Evolutionary conservation across 208 protist species (phyloP), one percentile per base, ranked within the genome.

Genomic region (Crithidia bombi): DNA sequence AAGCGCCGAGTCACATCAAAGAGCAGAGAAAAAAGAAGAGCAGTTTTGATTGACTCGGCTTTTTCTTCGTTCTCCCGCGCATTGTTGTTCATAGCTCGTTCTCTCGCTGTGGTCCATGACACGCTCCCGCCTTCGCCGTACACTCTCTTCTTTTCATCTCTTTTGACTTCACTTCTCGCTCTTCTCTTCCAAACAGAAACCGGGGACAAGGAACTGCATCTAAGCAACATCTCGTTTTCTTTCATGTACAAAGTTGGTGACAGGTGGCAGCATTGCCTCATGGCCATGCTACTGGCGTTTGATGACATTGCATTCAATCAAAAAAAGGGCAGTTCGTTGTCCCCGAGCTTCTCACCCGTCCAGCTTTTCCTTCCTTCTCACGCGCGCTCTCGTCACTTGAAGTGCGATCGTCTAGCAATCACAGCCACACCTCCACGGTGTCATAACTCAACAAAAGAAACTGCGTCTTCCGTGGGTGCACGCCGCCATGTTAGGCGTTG

Each of bases 321-420:
- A 30, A 61, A 47, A 61, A 28, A 44, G 38, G 23, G 51, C n/a
- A 44, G 36, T 36, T 44, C 38, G 28, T 39, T 62, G 56, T 7
- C 23, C 5, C 23, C n/a, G n/a, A 35, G 46, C 39, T 65, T 65
- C 59, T 32, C 6, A 65, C 44, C 44, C 59, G 44, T 65, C 59
- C 59, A 54, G 32, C 59, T 41, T 54, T n/a, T 65, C 59, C 46
- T 65, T 65, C 59, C 32, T 52, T 65, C 59, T 55, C 46, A 23
- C 26, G 26, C 59, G 46, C 59, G 59, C 59, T 65, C 46, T 32
- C 59, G 59, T 54, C 59, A 54, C 59, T n/a, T 33, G 25, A 33
- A 44, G 21, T 47, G 56, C 38, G 33, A 62, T 21, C 17, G 38
- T 21, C 49, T 32, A 19, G 35, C 38, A 7, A 17, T 5, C 41